Conservation (phyloP, 2,329 filamentous ascomycete genomes). For the Pseudovirgaria hyperparasitica region DNA sequence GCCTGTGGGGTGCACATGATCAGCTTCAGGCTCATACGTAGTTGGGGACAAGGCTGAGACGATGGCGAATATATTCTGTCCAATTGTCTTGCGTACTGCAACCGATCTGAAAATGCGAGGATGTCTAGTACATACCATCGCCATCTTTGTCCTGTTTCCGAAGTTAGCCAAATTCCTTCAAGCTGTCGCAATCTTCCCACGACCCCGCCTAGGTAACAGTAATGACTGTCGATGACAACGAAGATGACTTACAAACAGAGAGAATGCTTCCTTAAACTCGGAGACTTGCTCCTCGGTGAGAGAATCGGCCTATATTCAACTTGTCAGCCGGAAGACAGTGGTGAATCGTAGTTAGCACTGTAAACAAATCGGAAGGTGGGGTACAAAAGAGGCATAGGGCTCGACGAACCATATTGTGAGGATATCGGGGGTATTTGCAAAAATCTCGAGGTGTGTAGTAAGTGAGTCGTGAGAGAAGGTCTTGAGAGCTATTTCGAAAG, state of each 20-base stretch:
- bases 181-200: slow-evolving; percentile 5
- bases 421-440: slow-evolving; percentile 6
- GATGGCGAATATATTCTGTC: too few species aligned
- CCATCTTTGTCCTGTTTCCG: slow-evolving; percentile 42
- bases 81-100: too few species aligned
- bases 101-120: too few species aligned
- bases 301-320: slow-evolving; percentile 65
- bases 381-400: slow-evolving; percentile 18
- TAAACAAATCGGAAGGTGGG: slow-evolving; percentile 25
- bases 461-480: slow-evolving; percentile 1
- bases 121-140: slow-evolving; percentile 35
- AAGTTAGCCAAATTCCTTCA: slow-evolving; percentile 14
- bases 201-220: slow-evolving; percentile 11
- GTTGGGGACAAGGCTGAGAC: too few species aligned
- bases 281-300: slow-evolving; percentile 99
- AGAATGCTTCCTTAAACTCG: slow-evolving; percentile 99
- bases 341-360: neutral
- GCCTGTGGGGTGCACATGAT: slow-evolving; percentile 36
- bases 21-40: too few species aligned
- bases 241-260: slow-evolving; percentile 77
- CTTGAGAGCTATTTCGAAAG: slow-evolving; percentile 2
- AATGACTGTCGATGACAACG: slow-evolving; percentile 4
- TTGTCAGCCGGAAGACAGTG: slow-evolving; percentile 19
- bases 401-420: slow-evolving; percentile 27
- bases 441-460: neutral